These are phyloP conservation scores for Lunasporangiospora selenospora DNA, from an alignment of 192 early-diverging fungal species.

Conservation along the genomic window DNA sequence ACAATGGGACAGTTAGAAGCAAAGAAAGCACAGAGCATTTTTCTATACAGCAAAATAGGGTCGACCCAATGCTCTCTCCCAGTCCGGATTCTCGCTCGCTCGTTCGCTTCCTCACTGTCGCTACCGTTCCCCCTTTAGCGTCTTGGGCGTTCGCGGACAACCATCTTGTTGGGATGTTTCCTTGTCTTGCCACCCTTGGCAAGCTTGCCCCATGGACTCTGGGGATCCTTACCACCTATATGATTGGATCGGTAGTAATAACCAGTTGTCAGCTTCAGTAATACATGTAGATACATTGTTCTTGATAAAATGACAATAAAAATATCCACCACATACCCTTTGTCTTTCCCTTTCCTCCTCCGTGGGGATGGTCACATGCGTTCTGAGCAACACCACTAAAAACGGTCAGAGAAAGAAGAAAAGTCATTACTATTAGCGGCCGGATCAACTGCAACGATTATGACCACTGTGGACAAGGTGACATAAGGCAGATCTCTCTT, in stretches of 20 bases:
- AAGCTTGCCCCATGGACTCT: slow-evolving; percentile 90
- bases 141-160: slow-evolving; percentile 70
- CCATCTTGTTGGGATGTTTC: slow-evolving; percentile 67
- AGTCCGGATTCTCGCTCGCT: too few relatives aligned
- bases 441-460: too few relatives aligned
- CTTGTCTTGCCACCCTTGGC: slow-evolving; percentile 94
- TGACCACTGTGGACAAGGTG: too few relatives aligned
- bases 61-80: too few relatives aligned
- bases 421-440: too few relatives aligned
- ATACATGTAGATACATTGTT: background rate
- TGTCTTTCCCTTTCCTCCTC: slow-evolving; percentile 93
- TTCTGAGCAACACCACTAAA: slow-evolving; percentile 93
- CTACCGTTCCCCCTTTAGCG: too few relatives aligned
- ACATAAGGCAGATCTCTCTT: too few relatives aligned
- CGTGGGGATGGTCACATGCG: slow-evolving; percentile 95
- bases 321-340: slow-evolving; percentile 72
- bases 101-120: too few relatives aligned
- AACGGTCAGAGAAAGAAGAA: background rate
- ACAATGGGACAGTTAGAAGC: too few relatives aligned
- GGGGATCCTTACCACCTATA: slow-evolving; percentile 69
- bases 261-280: slow-evolving; percentile 1
- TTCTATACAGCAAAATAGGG: too few relatives aligned
- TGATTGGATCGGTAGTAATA: background rate
- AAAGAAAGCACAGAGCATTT: too few relatives aligned
- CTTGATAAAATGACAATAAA: background rate